Evolutionary conservation across 768 basidiomycete genomes (phyloP).

Genomic region (Naganishia friedmannii): DNA sequence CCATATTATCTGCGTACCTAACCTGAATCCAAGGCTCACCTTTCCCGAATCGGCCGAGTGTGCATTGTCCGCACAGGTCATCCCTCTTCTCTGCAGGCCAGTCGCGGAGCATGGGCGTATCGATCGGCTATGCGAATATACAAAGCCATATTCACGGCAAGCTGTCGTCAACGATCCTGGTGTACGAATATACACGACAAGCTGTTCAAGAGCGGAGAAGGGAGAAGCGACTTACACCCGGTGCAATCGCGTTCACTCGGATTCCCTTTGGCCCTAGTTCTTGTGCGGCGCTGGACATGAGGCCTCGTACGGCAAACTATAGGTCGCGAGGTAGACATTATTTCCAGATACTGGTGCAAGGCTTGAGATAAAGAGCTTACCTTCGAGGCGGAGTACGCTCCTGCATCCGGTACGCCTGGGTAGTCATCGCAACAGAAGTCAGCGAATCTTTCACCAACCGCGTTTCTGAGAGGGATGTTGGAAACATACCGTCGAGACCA

Average conservation of each 20-base stretch:
- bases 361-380: constrained; percentile 1
- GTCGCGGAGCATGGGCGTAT: constrained; percentile 22
- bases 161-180: too few relatives aligned
- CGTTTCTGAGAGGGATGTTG: neutral
- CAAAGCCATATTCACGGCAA: too few relatives aligned
- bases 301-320: constrained; percentile 24
- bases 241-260: constrained; percentile 23
- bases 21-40: neutral
- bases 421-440: neutral
- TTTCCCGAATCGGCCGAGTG: constrained; percentile 16
- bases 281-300: constrained; percentile 24
- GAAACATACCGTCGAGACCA: constrained; percentile 22
- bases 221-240: constrained; percentile 4
- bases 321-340: neutral
- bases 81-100: constrained; percentile 27
- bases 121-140: neutral
- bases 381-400: constrained; percentile 22
- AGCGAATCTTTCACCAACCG: neutral
- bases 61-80: neutral
- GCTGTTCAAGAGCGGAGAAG: too few relatives aligned
- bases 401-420: constrained; percentile 21
- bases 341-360: neutral
- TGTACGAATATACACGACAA: too few relatives aligned
- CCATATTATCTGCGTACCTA: too few relatives aligned
- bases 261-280: constrained; percentile 24